Conservation (phyloP, 2,329 filamentous ascomycete species). For the Plenodomus biglobosus region DNA sequence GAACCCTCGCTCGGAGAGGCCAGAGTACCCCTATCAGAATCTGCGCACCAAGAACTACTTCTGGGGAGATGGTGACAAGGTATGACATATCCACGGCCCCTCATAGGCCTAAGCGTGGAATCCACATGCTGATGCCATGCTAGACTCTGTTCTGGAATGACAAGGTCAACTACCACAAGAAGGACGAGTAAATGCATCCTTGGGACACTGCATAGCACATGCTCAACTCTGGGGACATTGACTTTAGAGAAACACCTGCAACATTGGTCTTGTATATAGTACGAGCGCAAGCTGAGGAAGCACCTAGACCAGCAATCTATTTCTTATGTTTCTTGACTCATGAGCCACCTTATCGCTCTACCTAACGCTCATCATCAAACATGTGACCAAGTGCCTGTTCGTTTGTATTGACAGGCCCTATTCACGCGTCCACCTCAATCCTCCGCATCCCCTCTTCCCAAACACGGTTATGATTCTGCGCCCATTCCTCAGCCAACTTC, state of each 20-base stretch:
- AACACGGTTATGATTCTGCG: slow-evolving; percentile 39
- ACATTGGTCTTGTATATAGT: slow-evolving; percentile 27
- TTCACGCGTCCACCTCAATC: slow-evolving; percentile 10
- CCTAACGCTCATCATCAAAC: neutral
- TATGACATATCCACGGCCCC: slow-evolving; percentile 44
- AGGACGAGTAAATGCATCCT: slow-evolving; percentile 59
- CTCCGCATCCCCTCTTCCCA: slow-evolving; percentile 35
- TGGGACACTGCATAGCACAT: slow-evolving; percentile 7
- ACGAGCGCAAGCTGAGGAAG: slow-evolving; percentile 21
- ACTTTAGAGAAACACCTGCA: slow-evolving; percentile 1
- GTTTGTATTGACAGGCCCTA: neutral
- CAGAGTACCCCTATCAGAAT: slow-evolving; percentile 97
- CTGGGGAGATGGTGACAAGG: slow-evolving; percentile 97
- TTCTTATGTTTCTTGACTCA: slow-evolving; percentile 30
- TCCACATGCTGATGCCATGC: slow-evolving; percentile 1
- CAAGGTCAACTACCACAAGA: slow-evolving; percentile 95
- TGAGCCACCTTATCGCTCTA: slow-evolving; percentile 1
- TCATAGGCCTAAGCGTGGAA: neutral
- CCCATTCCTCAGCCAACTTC: slow-evolving; percentile 41
- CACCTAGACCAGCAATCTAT: slow-evolving; percentile 33
- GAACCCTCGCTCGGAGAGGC: slow-evolving; percentile 79
- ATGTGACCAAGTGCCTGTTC: no score
- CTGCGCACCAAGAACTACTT: slow-evolving; percentile 93
- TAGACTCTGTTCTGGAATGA: slow-evolving; percentile 77
- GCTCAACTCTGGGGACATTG: neutral